A percentile compares a stretch with the other conserved stretches of the same genome.
Evolutionary conservation across 1,284 basidiomycete genomes (phyloP).

Genomic region (Porphyrellus sp.): DNA sequence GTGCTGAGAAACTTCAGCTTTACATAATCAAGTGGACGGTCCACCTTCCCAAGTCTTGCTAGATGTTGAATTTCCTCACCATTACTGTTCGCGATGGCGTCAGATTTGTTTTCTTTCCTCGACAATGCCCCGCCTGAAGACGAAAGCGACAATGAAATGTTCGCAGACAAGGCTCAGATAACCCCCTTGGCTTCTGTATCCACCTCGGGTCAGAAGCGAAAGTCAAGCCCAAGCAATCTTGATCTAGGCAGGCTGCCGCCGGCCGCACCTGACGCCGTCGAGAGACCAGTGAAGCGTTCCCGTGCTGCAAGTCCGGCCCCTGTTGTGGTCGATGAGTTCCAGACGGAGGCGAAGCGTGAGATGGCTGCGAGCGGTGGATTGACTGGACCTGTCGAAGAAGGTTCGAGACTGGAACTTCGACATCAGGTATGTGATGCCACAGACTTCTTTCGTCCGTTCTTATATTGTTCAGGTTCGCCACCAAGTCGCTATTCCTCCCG

Average conservation of each 20-base stretch:
- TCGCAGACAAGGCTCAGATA: not conserved
- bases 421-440: slow-evolving; percentile 60
- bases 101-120: slow-evolving; percentile 33
- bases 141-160: slow-evolving; percentile 24
- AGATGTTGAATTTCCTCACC: not conserved
- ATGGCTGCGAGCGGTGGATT: slow-evolving; percentile 82
- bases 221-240: slow-evolving; percentile 11
- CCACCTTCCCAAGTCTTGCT: no score
- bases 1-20: no score
- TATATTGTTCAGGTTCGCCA: slow-evolving; percentile 67
- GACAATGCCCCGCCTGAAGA: slow-evolving; percentile 17
- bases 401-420: slow-evolving; percentile 67
- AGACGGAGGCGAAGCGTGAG: slow-evolving; percentile 85
- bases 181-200: not conserved
- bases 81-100: slow-evolving; percentile 17
- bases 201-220: slow-evolving; percentile 23
- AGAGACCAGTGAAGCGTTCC: slow-evolving; percentile 24
- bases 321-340: slow-evolving; percentile 84
- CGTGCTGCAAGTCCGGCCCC: slow-evolving; percentile 53
- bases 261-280: slow-evolving; percentile 6
- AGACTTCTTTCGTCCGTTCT: not conserved
- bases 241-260: slow-evolving; percentile 4
- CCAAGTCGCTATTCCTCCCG: slow-evolving; percentile 93
- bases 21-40: no score
- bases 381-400: slow-evolving; percentile 64